phyloP scores from a whole-genome alignment of 257 asterid species.

The Primulina tabacum region DNA sequence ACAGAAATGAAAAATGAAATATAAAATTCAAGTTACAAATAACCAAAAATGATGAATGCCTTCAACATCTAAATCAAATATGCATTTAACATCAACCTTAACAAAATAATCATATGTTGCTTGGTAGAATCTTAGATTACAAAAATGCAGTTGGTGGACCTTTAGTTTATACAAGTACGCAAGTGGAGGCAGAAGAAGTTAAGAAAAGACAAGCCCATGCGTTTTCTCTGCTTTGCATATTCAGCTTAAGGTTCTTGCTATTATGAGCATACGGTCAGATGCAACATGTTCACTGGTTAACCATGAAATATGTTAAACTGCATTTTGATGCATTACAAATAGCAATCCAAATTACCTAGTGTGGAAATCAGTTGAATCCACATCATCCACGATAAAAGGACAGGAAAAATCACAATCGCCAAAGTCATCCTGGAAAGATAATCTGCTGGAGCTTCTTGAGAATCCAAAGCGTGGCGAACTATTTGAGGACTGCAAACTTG shows the following conservation, averaged over 20 bases:
- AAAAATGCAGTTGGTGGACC: background rate
- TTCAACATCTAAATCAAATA: background rate
- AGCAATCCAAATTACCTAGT: conserved; percentile 48
- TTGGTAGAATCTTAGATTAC: background rate
- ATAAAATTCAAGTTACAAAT: background rate
- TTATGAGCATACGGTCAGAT: background rate
- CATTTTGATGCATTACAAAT: background rate
- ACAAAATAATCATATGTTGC: background rate
- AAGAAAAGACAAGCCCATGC: background rate
- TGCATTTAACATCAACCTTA: conserved; percentile 14
- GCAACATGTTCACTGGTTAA: conserved; percentile 19
- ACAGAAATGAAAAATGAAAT: background rate
- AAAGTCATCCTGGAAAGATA: conserved; percentile 93
- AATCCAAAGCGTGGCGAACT: conserved; percentile 90
- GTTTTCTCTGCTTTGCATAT: background rate
- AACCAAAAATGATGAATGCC: background rate
- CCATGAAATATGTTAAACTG: conserved; percentile 12
- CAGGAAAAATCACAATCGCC: conserved; percentile 76
- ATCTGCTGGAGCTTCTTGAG: conserved; percentile 93
- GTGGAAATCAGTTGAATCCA: conserved; percentile 65
- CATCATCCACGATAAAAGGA: conserved; percentile 97
- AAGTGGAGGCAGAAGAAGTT: background rate
- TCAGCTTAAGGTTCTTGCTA: background rate
- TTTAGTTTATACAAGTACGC: background rate
- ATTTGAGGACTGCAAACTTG: conserved; percentile 80